These are phyloP conservation scores for Setomelanomma holmii DNA, from an alignment of 2,329 filamentous ascomycete species.

Conservation along the genomic window DNA sequence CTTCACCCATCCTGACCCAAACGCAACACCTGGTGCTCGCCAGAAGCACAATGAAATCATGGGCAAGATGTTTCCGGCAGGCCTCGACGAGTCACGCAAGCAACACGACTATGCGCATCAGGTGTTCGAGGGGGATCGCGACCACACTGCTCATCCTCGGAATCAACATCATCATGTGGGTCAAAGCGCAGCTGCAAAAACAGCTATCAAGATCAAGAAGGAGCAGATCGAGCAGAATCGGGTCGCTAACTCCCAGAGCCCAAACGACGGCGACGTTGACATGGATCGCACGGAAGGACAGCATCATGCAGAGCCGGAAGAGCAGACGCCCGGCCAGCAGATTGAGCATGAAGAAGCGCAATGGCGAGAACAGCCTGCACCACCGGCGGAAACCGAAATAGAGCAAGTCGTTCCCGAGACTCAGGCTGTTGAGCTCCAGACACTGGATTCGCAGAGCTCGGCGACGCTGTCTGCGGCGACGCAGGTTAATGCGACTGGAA, in stretches of 20 bases:
- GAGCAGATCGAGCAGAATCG: constrained; percentile 25
- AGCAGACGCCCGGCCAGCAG: constrained; percentile 23
- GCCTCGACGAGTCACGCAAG: constrained; percentile 40
- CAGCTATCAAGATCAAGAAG: constrained; percentile 27
- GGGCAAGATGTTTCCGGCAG: constrained; percentile 48
- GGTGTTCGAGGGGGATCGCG: constrained; percentile 38
- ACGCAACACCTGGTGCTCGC: constrained; percentile 26
- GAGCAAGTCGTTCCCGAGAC: constrained; percentile 3
- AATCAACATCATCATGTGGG: constrained; percentile 15
- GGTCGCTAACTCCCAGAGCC: constrained; percentile 19
- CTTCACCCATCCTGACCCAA: constrained; percentile 9
- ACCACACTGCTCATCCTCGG: constrained; percentile 34
- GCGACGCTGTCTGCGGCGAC: background rate
- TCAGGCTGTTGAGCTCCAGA: no score
- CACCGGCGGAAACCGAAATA: background rate
- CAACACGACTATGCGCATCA: constrained; percentile 43
- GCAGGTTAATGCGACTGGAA: background rate
- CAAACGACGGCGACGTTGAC: constrained; percentile 24
- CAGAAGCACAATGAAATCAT: constrained; percentile 45
- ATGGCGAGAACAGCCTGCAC: background rate
- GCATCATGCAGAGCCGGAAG: constrained; percentile 23
- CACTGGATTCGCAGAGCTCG: constrained; percentile 1
- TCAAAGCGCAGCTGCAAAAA: constrained; percentile 7
- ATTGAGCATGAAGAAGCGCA: constrained; percentile 16
- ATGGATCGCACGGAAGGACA: constrained; percentile 32